A percentile compares a stretch with the other conserved stretches of the same genome.
Conservation (phyloP, 352 stramenopile genomes). For the Pythium aquatile region DNA sequence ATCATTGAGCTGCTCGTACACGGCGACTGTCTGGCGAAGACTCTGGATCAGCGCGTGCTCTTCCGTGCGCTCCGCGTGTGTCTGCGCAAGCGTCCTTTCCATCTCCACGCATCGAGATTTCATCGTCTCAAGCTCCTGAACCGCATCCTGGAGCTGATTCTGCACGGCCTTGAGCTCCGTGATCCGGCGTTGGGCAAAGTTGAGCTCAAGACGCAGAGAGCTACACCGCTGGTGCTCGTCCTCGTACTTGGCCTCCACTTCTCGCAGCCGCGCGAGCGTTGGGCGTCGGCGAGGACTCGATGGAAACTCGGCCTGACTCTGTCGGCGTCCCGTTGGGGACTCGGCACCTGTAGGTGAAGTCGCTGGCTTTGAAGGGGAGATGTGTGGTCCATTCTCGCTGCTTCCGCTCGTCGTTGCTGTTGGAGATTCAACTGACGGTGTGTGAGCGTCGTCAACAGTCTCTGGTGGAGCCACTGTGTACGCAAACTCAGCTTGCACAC, state of each 20-base stretch:
- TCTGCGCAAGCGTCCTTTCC: conserved; percentile 29
- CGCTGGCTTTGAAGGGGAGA: conserved; percentile 3
- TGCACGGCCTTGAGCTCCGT: conserved; percentile 48
- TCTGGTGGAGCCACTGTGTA: not conserved
- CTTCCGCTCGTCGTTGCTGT: not conserved
- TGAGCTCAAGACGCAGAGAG: conserved; percentile 49
- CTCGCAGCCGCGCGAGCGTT: conserved; percentile 23
- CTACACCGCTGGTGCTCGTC: conserved; percentile 44
- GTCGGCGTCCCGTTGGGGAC: not conserved
- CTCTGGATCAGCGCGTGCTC: conserved; percentile 60
- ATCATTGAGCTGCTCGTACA: conserved; percentile 62
- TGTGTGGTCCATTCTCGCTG: not conserved
- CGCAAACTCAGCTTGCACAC: not conserved
- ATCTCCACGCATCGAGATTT: conserved; percentile 29
- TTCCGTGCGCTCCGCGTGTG: conserved; percentile 38
- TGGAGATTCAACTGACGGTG: conserved; percentile 4
- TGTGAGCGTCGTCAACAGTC: not conserved
- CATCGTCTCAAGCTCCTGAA: conserved; percentile 36
- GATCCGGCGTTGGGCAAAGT: conserved; percentile 53
- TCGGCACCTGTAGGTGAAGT: not conserved
- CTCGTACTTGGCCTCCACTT: conserved; percentile 48
- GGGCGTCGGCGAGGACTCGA: conserved; percentile 17
- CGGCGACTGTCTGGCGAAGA: conserved; percentile 50
- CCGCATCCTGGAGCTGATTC: conserved; percentile 32
- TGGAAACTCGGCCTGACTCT: conserved; percentile 1